A percentile compares a stretch with the other conserved stretches of the same genome.
Evolutionary conservation across 1,284 basidiomycete species (phyloP).

Genomic region (Fomes fomentarius): DNA sequence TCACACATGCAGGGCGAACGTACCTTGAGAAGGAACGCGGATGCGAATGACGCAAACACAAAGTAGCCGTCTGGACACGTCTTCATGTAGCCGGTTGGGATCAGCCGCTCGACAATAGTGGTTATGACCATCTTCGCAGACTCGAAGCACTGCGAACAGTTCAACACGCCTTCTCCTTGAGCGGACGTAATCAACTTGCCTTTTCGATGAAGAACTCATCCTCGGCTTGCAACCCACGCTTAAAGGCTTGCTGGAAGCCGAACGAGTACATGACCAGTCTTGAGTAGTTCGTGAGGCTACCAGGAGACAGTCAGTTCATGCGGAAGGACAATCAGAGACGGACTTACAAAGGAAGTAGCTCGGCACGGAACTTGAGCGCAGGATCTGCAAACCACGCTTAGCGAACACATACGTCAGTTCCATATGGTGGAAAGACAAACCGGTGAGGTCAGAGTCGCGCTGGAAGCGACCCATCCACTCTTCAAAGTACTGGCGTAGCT

Average conservation of each 20-base stretch:
- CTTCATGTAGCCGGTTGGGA: conserved; percentile 77
- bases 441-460: conserved; percentile 30
- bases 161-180: not conserved
- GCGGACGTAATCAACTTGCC: conserved; percentile 40
- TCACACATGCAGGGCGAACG: not conserved
- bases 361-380: conserved; percentile 64
- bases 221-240: conserved; percentile 62
- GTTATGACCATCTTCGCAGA: conserved; percentile 70
- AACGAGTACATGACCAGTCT: conserved; percentile 87
- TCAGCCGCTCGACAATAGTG: conserved; percentile 65
- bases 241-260: conserved; percentile 81
- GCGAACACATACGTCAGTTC: not conserved
- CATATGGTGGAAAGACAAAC: not conserved
- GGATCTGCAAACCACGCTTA: conserved; percentile 45
- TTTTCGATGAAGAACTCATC: conserved; percentile 72
- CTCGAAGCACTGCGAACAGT: conserved; percentile 58
- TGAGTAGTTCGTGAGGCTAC: conserved; percentile 74
- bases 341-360: conserved; percentile 74
- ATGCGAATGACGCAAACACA: conserved; percentile 84
- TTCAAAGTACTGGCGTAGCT: conserved; percentile 58
- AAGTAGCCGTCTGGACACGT: conserved; percentile 87
- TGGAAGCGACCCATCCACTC: conserved; percentile 53
- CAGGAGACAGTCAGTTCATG: not conserved
- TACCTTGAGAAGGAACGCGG: conserved; percentile 82
- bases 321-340: not conserved